A percentile compares a stretch with the other conserved stretches of the same genome.
These are phyloP conservation scores for Aurantiochytrium sp. DNA, from an alignment of 108 stramenopile species.

Conservation along the genomic window DNA sequence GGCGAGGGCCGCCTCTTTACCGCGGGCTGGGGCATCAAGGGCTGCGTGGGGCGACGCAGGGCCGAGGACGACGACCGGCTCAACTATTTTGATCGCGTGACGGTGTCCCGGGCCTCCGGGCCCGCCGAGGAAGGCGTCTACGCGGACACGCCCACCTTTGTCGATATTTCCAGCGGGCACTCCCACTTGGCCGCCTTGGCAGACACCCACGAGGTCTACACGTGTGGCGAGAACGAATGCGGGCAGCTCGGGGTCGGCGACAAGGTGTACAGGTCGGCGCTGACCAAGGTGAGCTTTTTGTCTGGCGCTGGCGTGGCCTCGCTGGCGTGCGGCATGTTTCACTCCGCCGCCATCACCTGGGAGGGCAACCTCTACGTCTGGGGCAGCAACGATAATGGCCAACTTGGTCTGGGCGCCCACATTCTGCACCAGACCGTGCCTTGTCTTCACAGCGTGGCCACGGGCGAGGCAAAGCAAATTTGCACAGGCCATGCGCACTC, in stretches of 20 bases:
- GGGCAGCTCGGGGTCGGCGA: conserved; percentile 11
- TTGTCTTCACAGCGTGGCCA: not conserved
- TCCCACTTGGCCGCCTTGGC: not conserved
- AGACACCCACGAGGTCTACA: not conserved
- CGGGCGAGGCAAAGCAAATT: not conserved
- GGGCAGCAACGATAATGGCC: conserved; percentile 22
- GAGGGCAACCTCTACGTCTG: not conserved
- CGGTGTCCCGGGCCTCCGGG: not conserved
- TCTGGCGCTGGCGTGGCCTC: not conserved
- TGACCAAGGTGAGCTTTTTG: not conserved
- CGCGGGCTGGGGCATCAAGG: conserved; percentile 1
- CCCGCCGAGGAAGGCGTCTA: not conserved
- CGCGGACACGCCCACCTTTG: not conserved
- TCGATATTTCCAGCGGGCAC: not conserved
- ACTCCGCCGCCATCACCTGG: conserved; percentile 21
- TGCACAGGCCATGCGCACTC: not conserved
- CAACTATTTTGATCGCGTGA: not conserved
- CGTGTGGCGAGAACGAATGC: not conserved
- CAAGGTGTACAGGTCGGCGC: not conserved
- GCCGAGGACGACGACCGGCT: not conserved
- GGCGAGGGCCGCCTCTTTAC: not conserved
- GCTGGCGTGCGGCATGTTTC: conserved; percentile 14
- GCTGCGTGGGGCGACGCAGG: not conserved
- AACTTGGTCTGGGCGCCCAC: not conserved
- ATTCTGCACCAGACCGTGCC: not conserved